Conservation (phyloP, 2,329 filamentous ascomycete genomes). For the Nemania serpens region DNA sequence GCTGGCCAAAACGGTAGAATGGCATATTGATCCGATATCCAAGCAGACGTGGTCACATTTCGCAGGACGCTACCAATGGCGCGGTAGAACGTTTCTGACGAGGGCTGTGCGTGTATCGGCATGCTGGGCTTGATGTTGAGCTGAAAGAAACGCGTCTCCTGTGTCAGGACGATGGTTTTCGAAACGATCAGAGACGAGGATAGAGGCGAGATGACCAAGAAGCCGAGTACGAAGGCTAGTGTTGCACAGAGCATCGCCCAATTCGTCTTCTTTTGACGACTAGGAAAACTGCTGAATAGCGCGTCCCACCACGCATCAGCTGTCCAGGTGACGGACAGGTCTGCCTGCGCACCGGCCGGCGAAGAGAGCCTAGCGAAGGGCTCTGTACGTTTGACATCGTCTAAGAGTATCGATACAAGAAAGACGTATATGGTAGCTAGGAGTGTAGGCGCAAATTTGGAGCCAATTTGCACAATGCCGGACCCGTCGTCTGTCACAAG, state of each 20-base stretch:
- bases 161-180: constrained; percentile 18
- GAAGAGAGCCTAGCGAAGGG: constrained; percentile 23
- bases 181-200: constrained; percentile 26
- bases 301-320: constrained; percentile 28
- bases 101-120: constrained; percentile 19
- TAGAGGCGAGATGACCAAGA: constrained; percentile 24
- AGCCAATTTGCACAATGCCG: constrained; percentile 12
- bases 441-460: constrained; percentile 25
- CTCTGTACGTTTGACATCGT: constrained; percentile 29
- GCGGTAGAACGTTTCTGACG: constrained; percentile 24
- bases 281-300: too few species aligned
- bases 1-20: constrained; percentile 25
- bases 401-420: constrained; percentile 22
- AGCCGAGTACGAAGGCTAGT: constrained; percentile 23
- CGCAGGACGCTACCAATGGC: constrained; percentile 25
- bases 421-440: constrained; percentile 26
- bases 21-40: constrained; percentile 25
- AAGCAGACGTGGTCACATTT: constrained; percentile 28
- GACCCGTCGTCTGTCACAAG: constrained; percentile 23
- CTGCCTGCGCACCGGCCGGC: constrained; percentile 16
- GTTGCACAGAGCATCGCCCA: constrained; percentile 23
- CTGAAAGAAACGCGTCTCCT: constrained; percentile 11
- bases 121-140: constrained; percentile 15
- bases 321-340: constrained; percentile 25
- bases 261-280: constrained; percentile 11